Evolutionary conservation across 495 filamentous ascomycete genomes (phyloP), one percentile per base, ranked within the genome.

Genomic region (Daldinia decipiens): DNA sequence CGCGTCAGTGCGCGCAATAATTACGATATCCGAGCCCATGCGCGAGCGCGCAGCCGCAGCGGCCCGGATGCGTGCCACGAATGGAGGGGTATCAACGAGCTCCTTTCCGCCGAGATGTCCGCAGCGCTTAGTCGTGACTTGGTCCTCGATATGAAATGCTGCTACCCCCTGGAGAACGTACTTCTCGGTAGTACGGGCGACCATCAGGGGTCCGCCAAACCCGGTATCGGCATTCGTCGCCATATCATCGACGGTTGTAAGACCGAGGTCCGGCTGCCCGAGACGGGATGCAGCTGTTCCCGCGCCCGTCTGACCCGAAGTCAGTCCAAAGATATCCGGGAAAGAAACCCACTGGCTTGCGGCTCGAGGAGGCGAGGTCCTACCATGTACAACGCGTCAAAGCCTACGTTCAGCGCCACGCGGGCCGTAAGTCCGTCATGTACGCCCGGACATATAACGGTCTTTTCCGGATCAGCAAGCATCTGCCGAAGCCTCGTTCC

Each of bases 81-180:
- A 92, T 19, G 83, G 82, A 0, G 85, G 80, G 0, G 71, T 64
- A 31, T 74, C 55, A 52, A 92, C 89, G 5, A 92, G 81, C 50
- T 85, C 82, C 74, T 93, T 93, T 39, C 87, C 86, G 0, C 71
- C 73, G 4, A 91, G 79, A 57, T 90, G 87, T 1, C 88, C 89
- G 74, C 88, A 90, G 2, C 88, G 88, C 75, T 92, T 92, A 55
- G 83, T 87, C 54, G 79, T 78, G 21, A 90, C 84, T 71, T 92
- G 89, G 79, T 92, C 90, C 79, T 93, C 90, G 62, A 92, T 85
- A 67, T 92, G 89, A 66, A 92, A 82, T 8, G 84, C 91, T 4
- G 90, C 90, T 0, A 92, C 87, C n/a, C 88, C 88, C 9, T 87
- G 84, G n/a, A 83, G 82, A 45, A 87, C 87, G 74, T 92, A 93